Conservation (phyloP, 1,284 basidiomycete genomes). For the Irpex sp. region DNA sequence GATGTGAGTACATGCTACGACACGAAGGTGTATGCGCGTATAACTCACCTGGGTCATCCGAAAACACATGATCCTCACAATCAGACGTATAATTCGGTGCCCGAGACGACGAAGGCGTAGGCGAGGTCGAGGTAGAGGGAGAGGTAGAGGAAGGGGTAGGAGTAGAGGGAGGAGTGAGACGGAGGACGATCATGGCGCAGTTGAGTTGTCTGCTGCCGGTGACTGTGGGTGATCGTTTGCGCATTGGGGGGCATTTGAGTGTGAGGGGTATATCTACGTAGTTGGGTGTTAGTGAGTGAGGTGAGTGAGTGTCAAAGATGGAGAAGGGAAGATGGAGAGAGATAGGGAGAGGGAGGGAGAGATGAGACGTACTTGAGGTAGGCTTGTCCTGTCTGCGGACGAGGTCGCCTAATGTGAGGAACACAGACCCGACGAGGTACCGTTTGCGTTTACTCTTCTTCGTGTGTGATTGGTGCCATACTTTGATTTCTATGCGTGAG, state of each 20-base stretch:
- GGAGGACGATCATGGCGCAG: slow-evolving; percentile 25
- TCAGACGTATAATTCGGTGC: slow-evolving; percentile 7
- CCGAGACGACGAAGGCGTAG: not conserved
- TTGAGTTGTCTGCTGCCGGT: slow-evolving; percentile 19
- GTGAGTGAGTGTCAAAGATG: not conserved
- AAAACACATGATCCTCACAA: slow-evolving; percentile 7
- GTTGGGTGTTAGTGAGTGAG: too few species aligned
- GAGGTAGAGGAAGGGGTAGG: not conserved
- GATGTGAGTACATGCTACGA: not conserved
- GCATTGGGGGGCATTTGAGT: slow-evolving; percentile 24
- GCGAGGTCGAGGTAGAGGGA: too few species aligned
- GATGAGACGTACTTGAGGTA: slow-evolving; percentile 11
- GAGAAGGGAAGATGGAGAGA: not conserved
- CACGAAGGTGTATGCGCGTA: not conserved
- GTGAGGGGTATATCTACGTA: slow-evolving; percentile 25
- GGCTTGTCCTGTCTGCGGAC: slow-evolving; percentile 37
- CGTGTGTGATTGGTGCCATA: slow-evolving; percentile 47
- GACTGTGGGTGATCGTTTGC: slow-evolving; percentile 25
- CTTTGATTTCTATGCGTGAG: slow-evolving; percentile 45
- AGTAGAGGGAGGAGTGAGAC: slow-evolving; percentile 17
- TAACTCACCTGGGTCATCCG: not conserved
- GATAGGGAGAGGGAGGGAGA: too few species aligned
- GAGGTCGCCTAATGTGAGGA: slow-evolving; percentile 48
- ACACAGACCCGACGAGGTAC: slow-evolving; percentile 42
- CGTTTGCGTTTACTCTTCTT: slow-evolving; percentile 60